Base-by-base conservation (phyloP, 352 stramenopile species). In the Phytophthora meadii region DNA sequence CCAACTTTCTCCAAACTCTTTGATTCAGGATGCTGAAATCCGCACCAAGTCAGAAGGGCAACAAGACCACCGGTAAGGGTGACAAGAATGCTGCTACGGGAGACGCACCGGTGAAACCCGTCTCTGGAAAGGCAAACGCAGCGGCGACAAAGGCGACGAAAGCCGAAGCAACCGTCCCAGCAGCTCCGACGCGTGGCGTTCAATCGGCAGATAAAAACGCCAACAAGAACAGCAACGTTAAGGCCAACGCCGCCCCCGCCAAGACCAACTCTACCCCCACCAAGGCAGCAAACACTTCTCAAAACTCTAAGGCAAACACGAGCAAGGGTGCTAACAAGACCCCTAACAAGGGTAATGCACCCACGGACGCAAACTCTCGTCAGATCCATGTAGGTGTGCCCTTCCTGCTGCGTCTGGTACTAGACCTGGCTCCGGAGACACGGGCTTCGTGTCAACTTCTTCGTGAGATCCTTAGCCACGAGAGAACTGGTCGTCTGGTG, bases 381-480 rank as follows among this genome's bases (percentile, higher is more conserved):
- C 30, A 34, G 7, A 9, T 34, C 30, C 30, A 40, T 1, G 50
- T 64, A 0, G 57, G 58, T 12, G 37, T 37, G 5, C 47, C 32
- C 25, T 72, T 64, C 34, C 5, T 72, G n/a, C 39, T 72, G 24
- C 27, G 46, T 0, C n/a, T 72, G 30, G 64, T 68, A 14, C 40
- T 68, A 0, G 51, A 51, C 5, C 15, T 68, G 15, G 57, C 64
- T 19, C 57, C 64, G 12, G 64, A 72, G 45, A 72, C 68, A 44
- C 64, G 64, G 14, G 45, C 45, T 1, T 34, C 37, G 5, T 64
- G 57, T 30, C 57, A 63, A 39, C 12, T 40, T 8, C 45, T 72
- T 34, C 50, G 34, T 50, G 64, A 68, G 4, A 63, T 72, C 12
- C 34, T 72, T 22, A 41, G 4, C 24, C 57, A 59, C 24, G 44